phyloP scores from a whole-genome alignment of 371 early-diverging fungal species.

The Lichtheimia ramosa region DNA sequence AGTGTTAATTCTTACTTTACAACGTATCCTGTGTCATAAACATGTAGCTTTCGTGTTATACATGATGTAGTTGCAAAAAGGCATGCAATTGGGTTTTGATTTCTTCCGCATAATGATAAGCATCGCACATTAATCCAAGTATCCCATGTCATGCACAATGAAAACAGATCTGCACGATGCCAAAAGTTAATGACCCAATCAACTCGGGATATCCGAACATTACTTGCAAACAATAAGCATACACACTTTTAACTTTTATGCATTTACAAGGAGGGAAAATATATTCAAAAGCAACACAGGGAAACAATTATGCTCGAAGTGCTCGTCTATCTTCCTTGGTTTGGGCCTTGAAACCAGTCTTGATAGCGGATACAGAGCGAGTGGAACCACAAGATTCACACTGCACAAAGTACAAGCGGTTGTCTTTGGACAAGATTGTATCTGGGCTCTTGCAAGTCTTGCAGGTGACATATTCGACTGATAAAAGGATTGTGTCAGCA shows the following conservation, averaged over 20 bases:
- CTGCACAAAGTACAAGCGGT: conserved; percentile 96
- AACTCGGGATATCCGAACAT: background rate
- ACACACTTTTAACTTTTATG: background rate
- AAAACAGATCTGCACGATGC: no score
- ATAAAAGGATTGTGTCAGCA: background rate
- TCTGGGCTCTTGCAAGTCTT: conserved; percentile 98
- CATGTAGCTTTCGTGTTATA: no score
- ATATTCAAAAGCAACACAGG: background rate
- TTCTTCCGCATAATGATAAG: no score
- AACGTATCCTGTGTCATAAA: no score
- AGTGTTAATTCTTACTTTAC: no score
- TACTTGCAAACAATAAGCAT: background rate
- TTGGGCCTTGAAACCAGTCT: conserved; percentile 97
- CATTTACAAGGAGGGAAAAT: background rate
- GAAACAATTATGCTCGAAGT: conserved; percentile 31
- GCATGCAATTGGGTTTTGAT: no score
- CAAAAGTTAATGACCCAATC: background rate
- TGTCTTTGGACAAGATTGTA: conserved; percentile 96
- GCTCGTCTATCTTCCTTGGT: conserved; percentile 67
- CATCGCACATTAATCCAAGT: no score
- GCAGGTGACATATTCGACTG: conserved; percentile 98
- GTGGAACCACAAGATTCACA: conserved; percentile 98
- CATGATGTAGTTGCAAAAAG: no score
- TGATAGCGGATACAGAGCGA: conserved; percentile 96
- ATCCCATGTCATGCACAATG: no score